Evolutionary conservation across 202 grass and related monocot genomes (phyloP).

Genomic region (Schoenoplectus tabernaemontani): DNA sequence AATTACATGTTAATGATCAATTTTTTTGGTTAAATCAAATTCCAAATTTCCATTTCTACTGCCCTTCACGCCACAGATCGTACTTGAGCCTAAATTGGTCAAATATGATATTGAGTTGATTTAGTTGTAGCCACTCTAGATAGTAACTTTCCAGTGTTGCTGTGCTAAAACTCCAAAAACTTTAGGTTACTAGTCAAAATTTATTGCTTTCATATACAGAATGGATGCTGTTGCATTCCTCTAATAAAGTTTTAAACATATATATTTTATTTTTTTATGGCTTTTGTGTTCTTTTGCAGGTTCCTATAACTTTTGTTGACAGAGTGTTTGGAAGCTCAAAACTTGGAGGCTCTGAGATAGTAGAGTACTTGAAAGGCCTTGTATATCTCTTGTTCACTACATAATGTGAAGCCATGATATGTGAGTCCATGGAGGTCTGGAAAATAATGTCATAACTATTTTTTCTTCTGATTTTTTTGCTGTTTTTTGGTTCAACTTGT

Average conservation of each 20-base stretch:
- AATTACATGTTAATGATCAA: not conserved
- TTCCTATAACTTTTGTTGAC: conserved; percentile 87
- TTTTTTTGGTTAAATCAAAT: not conserved
- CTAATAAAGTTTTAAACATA: not conserved
- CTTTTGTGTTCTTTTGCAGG: conserved; percentile 32
- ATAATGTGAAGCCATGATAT: conserved; percentile 18
- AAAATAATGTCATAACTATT: not conserved
- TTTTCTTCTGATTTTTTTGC: not conserved
- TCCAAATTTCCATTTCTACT: not conserved
- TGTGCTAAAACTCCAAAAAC: not conserved
- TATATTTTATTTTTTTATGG: not conserved
- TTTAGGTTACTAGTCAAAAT: not conserved
- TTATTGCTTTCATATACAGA: not conserved
- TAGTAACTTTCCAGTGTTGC: not conserved
- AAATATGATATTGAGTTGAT: not conserved
- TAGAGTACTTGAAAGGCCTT: conserved; percentile 85
- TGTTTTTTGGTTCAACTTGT: not conserved
- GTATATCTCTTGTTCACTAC: conserved; percentile 75
- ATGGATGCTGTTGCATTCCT: not conserved
- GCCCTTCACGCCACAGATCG: not conserved
- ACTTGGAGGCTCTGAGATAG: conserved; percentile 91
- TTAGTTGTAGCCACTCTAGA: not conserved
- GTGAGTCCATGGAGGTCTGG: not conserved
- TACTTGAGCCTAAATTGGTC: not conserved
- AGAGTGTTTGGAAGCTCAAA: conserved; percentile 85